A percentile compares a stretch with the other conserved stretches of the same genome.
Conservation (phyloP, 129 eudicot genomes). For the Oenanthe sinensis region DNA sequence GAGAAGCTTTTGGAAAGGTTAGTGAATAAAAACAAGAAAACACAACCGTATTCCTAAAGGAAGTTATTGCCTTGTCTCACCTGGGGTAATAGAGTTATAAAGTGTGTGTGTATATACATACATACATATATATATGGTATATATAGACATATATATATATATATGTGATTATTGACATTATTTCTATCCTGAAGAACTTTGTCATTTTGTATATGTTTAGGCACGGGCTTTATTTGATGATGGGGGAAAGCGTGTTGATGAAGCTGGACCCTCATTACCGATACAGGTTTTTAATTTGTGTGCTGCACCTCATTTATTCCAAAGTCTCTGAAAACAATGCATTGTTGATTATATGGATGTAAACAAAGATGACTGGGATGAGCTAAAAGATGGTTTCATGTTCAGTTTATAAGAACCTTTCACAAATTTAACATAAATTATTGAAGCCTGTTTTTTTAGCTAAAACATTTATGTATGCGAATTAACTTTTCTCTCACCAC, state of each 20-base stretch:
- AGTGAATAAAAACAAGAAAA: conserved; percentile 15
- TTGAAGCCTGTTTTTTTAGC: background rate
- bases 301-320: background rate
- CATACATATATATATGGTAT: too few relatives aligned
- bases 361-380: background rate
- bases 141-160: background rate
- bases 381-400: background rate
- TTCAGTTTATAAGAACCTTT: background rate
- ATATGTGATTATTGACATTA: background rate
- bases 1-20: conserved; percentile 99
- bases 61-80: background rate
- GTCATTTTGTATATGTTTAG: conserved; percentile 33
- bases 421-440: background rate
- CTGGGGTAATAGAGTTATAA: background rate
- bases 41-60: background rate
- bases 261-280: conserved; percentile 98
- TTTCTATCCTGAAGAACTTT: background rate
- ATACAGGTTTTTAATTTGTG: conserved; percentile 50
- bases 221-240: conserved; percentile 93
- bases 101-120: too few relatives aligned
- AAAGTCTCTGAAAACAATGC: background rate
- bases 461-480: background rate
- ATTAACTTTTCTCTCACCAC: background rate
- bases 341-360: background rate
- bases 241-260: conserved; percentile 68